Percentiles rank a stretch among this genome's conserved stretches.
Conservation (phyloP, 805 yeast species). For the Grigorovia humatica region DNA sequence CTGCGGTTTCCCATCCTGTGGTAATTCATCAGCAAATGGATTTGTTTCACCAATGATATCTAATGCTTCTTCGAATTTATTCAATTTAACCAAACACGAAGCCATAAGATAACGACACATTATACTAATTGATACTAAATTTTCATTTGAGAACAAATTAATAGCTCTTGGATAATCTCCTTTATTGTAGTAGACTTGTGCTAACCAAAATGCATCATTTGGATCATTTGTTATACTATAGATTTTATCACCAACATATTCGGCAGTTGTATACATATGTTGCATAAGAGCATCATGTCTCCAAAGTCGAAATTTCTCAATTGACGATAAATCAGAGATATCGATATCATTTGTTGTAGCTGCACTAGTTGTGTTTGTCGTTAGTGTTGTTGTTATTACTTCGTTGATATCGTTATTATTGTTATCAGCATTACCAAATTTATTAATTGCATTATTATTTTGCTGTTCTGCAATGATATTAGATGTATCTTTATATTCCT, state of each 20-base stretch:
- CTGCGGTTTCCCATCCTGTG: slow-evolving; percentile 3
- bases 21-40: slow-evolving; percentile 42
- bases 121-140: slow-evolving; percentile 42
- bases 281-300: slow-evolving; percentile 88
- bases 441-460: background rate
- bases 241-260: slow-evolving; percentile 84
- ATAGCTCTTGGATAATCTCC: slow-evolving; percentile 76
- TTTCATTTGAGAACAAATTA: slow-evolving; percentile 39
- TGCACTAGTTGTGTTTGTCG: slow-evolving; percentile 15
- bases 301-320: slow-evolving; percentile 82
- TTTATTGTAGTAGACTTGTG: slow-evolving; percentile 72
- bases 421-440: background rate
- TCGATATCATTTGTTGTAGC: slow-evolving; percentile 16
- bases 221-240: slow-evolving; percentile 76
- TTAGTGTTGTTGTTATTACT: slow-evolving; percentile 7
- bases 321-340: slow-evolving; percentile 43
- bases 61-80: slow-evolving; percentile 79
- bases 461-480: slow-evolving; percentile 3
- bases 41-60: slow-evolving; percentile 75
- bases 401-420: background rate
- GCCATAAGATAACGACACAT: slow-evolving; percentile 78
- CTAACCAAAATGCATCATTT: slow-evolving; percentile 92
- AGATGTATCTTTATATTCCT: slow-evolving; percentile 12
- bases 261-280: slow-evolving; percentile 84
- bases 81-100: slow-evolving; percentile 58